Evolutionary conservation across 139 green algal species (phyloP).

Genomic region (Chlorella sp.): DNA sequence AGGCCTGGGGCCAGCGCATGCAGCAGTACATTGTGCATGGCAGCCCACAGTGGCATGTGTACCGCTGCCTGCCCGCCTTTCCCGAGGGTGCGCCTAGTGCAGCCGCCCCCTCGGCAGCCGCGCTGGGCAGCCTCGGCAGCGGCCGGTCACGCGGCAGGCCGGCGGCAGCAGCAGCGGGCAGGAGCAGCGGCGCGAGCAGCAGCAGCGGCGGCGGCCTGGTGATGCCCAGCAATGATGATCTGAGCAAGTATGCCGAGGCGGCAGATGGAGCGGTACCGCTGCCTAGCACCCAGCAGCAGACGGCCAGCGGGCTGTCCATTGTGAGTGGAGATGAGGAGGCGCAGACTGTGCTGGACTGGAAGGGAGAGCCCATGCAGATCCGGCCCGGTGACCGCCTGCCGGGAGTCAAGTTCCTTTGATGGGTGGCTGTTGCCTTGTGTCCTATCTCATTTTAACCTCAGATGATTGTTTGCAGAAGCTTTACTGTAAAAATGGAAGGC

Average conservation of each 20-base stretch:
- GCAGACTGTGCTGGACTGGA: constrained; percentile 71
- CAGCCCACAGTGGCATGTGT: constrained; percentile 9
- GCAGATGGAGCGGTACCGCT: constrained; percentile 24
- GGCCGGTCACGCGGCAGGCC: not conserved
- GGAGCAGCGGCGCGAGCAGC: not conserved
- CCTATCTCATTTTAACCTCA: too few relatives aligned
- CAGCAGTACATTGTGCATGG: constrained; percentile 37
- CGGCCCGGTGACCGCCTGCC: too few relatives aligned
- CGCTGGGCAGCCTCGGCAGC: not conserved
- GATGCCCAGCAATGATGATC: constrained; percentile 9
- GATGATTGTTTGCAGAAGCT: too few relatives aligned
- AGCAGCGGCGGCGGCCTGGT: not conserved
- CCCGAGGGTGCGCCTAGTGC: not conserved
- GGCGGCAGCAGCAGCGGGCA: not conserved
- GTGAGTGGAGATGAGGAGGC: constrained; percentile 30
- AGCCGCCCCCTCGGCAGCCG: not conserved
- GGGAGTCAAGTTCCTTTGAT: too few relatives aligned
- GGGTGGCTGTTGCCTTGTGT: too few relatives aligned
- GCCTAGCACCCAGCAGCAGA: constrained; percentile 16
- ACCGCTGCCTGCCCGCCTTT: constrained; percentile 24
- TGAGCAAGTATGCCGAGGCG: constrained; percentile 16
- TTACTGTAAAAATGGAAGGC: too few relatives aligned
- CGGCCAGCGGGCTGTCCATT: constrained; percentile 20
- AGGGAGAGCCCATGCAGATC: constrained; percentile 75
- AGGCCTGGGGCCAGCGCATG: constrained; percentile 51